A percentile compares a stretch with the other conserved stretches of the same genome.
phyloP scores from a whole-genome alignment of 257 asterid species.

The Lycium barbarum region DNA sequence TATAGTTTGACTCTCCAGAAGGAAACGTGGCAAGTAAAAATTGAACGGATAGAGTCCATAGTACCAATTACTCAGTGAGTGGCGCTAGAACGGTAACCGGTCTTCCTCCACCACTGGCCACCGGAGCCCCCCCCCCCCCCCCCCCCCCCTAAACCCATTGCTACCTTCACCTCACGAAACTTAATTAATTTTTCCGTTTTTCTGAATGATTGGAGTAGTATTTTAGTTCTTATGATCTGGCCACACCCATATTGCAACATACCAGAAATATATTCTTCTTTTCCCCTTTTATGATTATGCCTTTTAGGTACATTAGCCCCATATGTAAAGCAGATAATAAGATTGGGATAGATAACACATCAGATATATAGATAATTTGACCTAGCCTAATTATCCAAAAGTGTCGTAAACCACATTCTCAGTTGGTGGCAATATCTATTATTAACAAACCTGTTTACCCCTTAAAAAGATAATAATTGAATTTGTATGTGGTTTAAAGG shows the following conservation, averaged over 20 bases:
- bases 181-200: no score
- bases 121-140: not conserved
- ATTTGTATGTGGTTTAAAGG: no score
- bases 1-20: no score
- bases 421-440: not conserved
- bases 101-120: slow-evolving; percentile 38
- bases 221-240: not conserved
- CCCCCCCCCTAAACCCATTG: not conserved
- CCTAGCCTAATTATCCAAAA: not conserved
- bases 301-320: not conserved
- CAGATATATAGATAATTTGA: not conserved
- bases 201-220: not conserved
- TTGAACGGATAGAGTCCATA: no score
- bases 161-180: not conserved
- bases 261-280: not conserved
- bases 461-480: no score
- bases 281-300: not conserved
- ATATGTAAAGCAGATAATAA: not conserved
- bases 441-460: no score
- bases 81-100: slow-evolving; percentile 40
- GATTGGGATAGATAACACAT: not conserved
- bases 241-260: not conserved
- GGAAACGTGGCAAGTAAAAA: no score
- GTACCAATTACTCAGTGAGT: not conserved
- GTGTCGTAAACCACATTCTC: not conserved